phyloP scores from a whole-genome alignment of 192 early-diverging fungal genomes.

The Dimargaris cristalligena region DNA sequence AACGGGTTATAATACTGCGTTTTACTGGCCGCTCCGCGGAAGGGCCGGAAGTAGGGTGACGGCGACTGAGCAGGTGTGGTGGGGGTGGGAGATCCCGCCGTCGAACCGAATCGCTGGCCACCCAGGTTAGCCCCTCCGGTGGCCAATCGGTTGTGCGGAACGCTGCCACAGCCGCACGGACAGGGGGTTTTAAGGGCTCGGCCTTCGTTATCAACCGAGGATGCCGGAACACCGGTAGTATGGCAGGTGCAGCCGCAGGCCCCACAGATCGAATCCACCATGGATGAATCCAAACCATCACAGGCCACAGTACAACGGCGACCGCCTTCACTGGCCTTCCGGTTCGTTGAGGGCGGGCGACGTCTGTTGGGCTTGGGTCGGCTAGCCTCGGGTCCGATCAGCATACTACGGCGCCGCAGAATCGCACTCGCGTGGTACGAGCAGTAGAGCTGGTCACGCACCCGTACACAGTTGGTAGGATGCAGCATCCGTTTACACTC shows the following conservation, averaged over 20 bases:
- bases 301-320: too few relatives aligned
- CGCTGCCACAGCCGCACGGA: neutral
- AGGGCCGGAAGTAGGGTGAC: too few relatives aligned
- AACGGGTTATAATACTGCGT: slow-evolving; percentile 1
- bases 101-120: neutral
- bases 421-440: slow-evolving; percentile 28
- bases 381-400: slow-evolving; percentile 18
- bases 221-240: neutral
- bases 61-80: neutral
- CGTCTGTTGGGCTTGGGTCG: slow-evolving; percentile 3
- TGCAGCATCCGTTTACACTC: slow-evolving; percentile 26
- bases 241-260: neutral
- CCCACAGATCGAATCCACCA: neutral
- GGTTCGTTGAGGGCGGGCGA: neutral
- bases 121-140: neutral
- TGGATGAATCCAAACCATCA: too few relatives aligned
- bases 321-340: slow-evolving; percentile 8
- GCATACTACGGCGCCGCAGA: slow-evolving; percentile 31
- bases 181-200: neutral
- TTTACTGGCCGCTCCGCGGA: neutral
- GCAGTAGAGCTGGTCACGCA: slow-evolving; percentile 31
- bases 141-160: neutral
- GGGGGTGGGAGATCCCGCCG: too few relatives aligned
- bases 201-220: neutral
- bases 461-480: slow-evolving; percentile 19